These are phyloP conservation scores for Suillus decipiens DNA, from an alignment of 768 basidiomycete species.

Conservation along the genomic window DNA sequence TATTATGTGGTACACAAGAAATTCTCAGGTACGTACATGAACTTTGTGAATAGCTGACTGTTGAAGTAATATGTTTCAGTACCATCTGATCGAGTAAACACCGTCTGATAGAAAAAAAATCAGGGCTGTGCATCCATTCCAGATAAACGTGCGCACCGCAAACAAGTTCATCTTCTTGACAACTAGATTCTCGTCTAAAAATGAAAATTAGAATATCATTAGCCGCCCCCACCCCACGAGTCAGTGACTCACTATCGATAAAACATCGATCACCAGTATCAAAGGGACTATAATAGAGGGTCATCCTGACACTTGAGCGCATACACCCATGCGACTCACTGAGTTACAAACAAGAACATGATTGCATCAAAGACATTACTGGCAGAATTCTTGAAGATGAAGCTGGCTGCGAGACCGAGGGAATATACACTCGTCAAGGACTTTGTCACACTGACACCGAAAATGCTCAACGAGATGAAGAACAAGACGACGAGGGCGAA, in stretches of 20 bases:
- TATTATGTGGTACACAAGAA: slow-evolving; percentile 7
- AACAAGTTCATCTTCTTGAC: slow-evolving; percentile 84
- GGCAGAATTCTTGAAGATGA: slow-evolving; percentile 78
- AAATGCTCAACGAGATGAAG: slow-evolving; percentile 73
- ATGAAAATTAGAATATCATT: not conserved
- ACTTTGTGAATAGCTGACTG: slow-evolving; percentile 71
- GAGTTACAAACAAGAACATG: slow-evolving; percentile 81
- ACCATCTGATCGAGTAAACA: slow-evolving; percentile 71
- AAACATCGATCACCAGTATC: slow-evolving; percentile 85
- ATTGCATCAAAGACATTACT: slow-evolving; percentile 76
- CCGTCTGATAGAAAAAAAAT: slow-evolving; percentile 43
- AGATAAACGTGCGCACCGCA: slow-evolving; percentile 45
- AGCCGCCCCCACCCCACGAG: not conserved
- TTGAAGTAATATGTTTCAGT: slow-evolving; percentile 84
- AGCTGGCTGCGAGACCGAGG: slow-evolving; percentile 71
- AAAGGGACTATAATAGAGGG: slow-evolving; percentile 52
- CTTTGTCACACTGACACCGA: slow-evolving; percentile 64
- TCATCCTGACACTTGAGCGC: slow-evolving; percentile 12
- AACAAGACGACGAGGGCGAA: slow-evolving; percentile 66
- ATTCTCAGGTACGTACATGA: slow-evolving; percentile 52
- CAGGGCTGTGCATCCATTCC: not conserved
- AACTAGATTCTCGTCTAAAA: slow-evolving; percentile 61
- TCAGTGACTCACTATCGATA: slow-evolving; percentile 51
- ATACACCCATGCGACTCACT: slow-evolving; percentile 49
- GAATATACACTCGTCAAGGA: slow-evolving; percentile 75